Conservation (phyloP, 176 grass and related monocot species). For the Oryza officinalis region DNA sequence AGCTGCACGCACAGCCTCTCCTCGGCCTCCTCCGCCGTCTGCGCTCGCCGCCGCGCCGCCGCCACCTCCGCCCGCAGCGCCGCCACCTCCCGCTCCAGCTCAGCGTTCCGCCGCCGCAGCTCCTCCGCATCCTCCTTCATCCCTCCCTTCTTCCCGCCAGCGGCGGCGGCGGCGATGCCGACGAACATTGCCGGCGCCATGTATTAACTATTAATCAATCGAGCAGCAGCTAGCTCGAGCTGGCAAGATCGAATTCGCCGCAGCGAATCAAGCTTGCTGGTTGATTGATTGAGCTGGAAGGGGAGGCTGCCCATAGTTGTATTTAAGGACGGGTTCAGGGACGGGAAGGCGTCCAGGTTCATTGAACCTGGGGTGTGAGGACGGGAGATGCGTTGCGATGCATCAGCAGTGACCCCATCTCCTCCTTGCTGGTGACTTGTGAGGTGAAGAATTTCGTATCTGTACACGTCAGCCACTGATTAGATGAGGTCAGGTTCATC, state of each 20-base stretch:
- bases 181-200: constrained; percentile 45
- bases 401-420: not conserved
- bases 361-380: constrained; percentile 10
- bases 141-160: not conserved
- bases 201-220: too few species aligned
- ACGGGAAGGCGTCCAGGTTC: constrained; percentile 47
- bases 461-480: too few species aligned
- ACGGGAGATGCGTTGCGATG: constrained; percentile 9
- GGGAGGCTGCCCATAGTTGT: not conserved
- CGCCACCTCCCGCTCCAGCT: constrained; percentile 73
- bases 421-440: not conserved
- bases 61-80: constrained; percentile 50
- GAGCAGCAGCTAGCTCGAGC: not conserved
- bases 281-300: not conserved
- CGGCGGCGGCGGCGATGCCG: not conserved
- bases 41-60: constrained; percentile 46
- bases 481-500: too few species aligned
- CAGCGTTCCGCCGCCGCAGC: constrained; percentile 60
- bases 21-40: constrained; percentile 66
- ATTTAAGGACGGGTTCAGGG: not conserved
- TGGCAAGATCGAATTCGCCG: not conserved
- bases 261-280: too few species aligned
- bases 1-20: constrained; percentile 78
- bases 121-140: constrained; percentile 35
- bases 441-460: too few species aligned